Conservation (phyloP, 2,329 filamentous ascomycete genomes). For the Aspergillus sp. region DNA sequence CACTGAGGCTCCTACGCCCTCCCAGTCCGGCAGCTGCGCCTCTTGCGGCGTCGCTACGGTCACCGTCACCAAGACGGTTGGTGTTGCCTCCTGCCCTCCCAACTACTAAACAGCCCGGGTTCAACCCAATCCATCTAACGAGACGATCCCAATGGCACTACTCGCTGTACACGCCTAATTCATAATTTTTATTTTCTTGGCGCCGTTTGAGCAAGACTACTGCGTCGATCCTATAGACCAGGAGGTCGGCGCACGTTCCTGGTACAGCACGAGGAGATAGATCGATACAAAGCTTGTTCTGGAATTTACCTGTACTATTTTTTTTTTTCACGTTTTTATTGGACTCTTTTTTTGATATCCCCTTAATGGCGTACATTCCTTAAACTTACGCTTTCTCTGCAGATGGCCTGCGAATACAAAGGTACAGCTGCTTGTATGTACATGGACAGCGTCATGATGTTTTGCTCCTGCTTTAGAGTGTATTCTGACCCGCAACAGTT, state of each 20-base stretch:
- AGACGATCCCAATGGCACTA: slow-evolving; percentile 26
- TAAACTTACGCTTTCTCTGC: slow-evolving; percentile 8
- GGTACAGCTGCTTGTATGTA: neutral
- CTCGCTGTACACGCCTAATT: slow-evolving; percentile 36
- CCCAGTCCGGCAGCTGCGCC: slow-evolving; percentile 6
- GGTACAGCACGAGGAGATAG: neutral
- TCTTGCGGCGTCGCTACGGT: slow-evolving; percentile 17
- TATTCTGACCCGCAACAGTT: too few species aligned
- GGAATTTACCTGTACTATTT: slow-evolving; percentile 10
- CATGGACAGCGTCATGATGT: slow-evolving; percentile 9
- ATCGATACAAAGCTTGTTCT: slow-evolving; percentile 11
- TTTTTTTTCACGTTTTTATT: slow-evolving; percentile 15
- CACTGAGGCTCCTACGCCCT: neutral
- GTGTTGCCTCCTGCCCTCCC: slow-evolving; percentile 20
- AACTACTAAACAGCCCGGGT: slow-evolving; percentile 6
- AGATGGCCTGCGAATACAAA: neutral
- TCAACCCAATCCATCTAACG: slow-evolving; percentile 20
- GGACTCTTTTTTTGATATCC: slow-evolving; percentile 16
- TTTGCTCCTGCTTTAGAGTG: too few species aligned
- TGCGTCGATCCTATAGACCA: neutral
- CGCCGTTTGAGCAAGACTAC: slow-evolving; percentile 1
- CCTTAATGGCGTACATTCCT: slow-evolving; percentile 34
- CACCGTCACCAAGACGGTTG: slow-evolving; percentile 29
- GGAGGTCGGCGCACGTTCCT: neutral
- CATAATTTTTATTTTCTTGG: slow-evolving; percentile 29